These are phyloP conservation scores for Tylopilus orsonianus DNA, from an alignment of 1,284 basidiomycete genomes.

Conservation along the genomic window DNA sequence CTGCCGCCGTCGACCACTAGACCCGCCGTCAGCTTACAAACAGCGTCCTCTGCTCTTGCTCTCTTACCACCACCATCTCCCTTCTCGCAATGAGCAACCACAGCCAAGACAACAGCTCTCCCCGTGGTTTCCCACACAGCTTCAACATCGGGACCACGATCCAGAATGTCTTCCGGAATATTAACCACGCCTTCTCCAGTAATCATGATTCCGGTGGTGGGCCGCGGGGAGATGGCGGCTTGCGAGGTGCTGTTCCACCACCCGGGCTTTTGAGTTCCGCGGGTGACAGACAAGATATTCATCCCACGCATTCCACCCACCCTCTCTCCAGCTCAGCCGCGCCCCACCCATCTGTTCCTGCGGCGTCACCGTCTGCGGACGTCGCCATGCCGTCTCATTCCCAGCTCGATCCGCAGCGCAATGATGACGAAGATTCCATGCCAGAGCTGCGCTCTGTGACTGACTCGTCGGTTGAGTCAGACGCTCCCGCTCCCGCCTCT, in stretches of 20 bases:
- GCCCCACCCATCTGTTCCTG: slow-evolving; percentile 1
- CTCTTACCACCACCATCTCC: slow-evolving; percentile 24
- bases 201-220: slow-evolving; percentile 7
- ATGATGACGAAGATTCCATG: slow-evolving; percentile 38
- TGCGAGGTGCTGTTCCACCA: slow-evolving; percentile 4
- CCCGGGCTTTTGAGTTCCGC: slow-evolving; percentile 5
- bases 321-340: slow-evolving; percentile 8
- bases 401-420: slow-evolving; percentile 9
- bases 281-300: neutral
- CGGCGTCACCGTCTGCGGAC: slow-evolving; percentile 2
- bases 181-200: slow-evolving; percentile 32
- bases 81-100: slow-evolving; percentile 31
- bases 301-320: slow-evolving; percentile 5
- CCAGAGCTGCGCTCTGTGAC: slow-evolving; percentile 43
- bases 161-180: slow-evolving; percentile 33
- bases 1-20: neutral
- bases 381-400: slow-evolving; percentile 8
- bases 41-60: slow-evolving; percentile 9
- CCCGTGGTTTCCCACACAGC: slow-evolving; percentile 18
- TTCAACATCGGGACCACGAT: slow-evolving; percentile 31
- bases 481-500: slow-evolving; percentile 30
- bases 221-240: neutral
- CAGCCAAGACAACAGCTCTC: slow-evolving; percentile 9
- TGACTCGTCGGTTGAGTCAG: slow-evolving; percentile 37
- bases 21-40: slow-evolving; percentile 15